Evolutionary conservation across 192 early-diverging fungal species (phyloP).

Genomic region (Podila epicladia): DNA sequence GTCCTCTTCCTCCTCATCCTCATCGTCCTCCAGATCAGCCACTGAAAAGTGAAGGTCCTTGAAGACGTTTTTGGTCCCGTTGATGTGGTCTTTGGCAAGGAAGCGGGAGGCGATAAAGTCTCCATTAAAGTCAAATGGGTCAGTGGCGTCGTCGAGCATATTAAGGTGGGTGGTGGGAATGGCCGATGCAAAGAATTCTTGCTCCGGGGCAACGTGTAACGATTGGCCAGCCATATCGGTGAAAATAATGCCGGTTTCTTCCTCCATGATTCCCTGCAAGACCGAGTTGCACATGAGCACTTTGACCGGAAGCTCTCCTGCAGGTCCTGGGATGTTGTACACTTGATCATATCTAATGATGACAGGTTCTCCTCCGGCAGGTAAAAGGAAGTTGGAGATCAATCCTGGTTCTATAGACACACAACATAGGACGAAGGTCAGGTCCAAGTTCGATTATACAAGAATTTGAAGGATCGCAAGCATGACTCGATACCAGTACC

Average conservation of each 20-base stretch:
- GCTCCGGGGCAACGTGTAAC: slow-evolving; percentile 4
- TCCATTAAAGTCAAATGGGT: slow-evolving; percentile 35
- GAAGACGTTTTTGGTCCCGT: slow-evolving; percentile 26
- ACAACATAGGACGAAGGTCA: not conserved
- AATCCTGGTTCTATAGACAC: slow-evolving; percentile 32
- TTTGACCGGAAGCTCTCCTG: slow-evolving; percentile 36
- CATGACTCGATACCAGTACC: not conserved
- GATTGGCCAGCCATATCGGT: slow-evolving; percentile 55
- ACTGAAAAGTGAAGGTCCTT: slow-evolving; percentile 49
- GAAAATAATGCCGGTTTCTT: slow-evolving; percentile 64
- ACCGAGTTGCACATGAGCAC: slow-evolving; percentile 73
- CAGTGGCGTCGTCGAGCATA: slow-evolving; percentile 36
- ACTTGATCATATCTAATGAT: slow-evolving; percentile 52
- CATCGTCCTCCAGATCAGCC: slow-evolving; percentile 44
- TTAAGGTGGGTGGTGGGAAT: slow-evolving; percentile 24
- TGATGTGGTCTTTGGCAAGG: slow-evolving; percentile 30
- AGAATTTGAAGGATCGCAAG: too few species aligned
- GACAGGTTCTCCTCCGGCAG: slow-evolving; percentile 23
- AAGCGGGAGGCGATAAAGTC: slow-evolving; percentile 41
- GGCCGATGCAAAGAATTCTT: slow-evolving; percentile 33
- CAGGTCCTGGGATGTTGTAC: slow-evolving; percentile 43
- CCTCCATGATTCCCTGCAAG: slow-evolving; percentile 68
- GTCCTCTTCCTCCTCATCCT: slow-evolving; percentile 43
- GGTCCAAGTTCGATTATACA: not conserved
- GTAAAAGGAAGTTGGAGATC: slow-evolving; percentile 36